These are phyloP conservation scores for Fragilaria radians DNA, from an alignment of 108 stramenopile species.

Conservation along the genomic window DNA sequence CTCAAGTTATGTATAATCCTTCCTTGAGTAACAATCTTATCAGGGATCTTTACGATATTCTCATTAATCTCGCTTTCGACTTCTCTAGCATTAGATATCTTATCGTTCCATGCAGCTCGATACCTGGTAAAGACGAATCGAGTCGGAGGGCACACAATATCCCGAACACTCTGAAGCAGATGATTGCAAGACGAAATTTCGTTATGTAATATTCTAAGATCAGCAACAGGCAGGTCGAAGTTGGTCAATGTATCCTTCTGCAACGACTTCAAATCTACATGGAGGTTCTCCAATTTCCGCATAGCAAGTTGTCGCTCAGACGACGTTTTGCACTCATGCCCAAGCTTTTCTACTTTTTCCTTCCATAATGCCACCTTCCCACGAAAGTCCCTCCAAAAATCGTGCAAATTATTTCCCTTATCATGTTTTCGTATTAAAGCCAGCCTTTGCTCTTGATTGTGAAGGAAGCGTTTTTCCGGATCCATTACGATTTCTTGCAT, in stretches of 20 bases:
- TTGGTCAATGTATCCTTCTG: conserved; percentile 10
- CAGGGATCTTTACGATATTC: background rate
- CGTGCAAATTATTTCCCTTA: conserved; percentile 1
- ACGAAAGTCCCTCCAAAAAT: background rate
- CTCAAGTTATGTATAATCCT: background rate
- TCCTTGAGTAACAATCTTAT: background rate
- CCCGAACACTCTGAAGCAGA: conserved; percentile 4
- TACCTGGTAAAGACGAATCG: conserved; percentile 32
- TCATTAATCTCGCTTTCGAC: background rate
- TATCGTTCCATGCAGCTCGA: conserved; percentile 15
- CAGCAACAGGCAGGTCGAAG: conserved; percentile 16
- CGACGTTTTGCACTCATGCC: background rate
- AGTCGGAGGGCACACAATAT: conserved; percentile 7
- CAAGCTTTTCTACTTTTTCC: background rate
- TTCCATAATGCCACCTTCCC: background rate
- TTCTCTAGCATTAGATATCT: background rate
- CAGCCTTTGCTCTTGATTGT: background rate
- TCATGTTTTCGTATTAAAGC: background rate
- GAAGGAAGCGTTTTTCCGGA: background rate
- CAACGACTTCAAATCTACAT: conserved; percentile 15
- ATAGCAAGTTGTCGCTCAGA: background rate
- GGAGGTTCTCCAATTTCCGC: conserved; percentile 2
- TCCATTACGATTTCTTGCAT: too few species aligned
- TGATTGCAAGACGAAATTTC: conserved; percentile 10
- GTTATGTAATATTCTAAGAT: conserved; percentile 16